Conservation (phyloP, 352 stramenopile species). For the Globisporangium camurandrum region DNA sequence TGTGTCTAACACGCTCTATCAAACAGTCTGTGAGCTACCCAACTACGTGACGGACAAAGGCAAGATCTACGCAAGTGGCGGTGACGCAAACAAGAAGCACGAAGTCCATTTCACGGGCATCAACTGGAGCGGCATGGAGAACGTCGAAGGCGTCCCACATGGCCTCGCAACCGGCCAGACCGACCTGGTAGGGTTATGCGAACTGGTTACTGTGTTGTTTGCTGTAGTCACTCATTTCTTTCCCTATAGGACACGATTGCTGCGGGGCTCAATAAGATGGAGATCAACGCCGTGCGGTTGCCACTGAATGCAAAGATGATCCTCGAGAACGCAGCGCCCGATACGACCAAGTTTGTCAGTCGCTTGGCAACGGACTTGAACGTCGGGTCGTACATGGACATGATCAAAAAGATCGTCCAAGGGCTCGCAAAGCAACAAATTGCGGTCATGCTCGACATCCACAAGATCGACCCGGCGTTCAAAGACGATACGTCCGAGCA, state of each 20-base stretch:
- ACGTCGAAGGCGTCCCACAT: conserved; percentile 66
- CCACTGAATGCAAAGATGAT: conserved; percentile 82
- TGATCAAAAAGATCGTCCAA: conserved; percentile 83
- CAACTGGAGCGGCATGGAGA: conserved; percentile 87
- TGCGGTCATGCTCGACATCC: conserved; percentile 73
- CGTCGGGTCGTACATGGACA: conserved; percentile 67
- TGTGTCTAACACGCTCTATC: background rate
- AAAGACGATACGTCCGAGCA: conserved; percentile 62
- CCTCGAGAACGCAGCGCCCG: conserved; percentile 49
- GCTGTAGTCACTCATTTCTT: too few species aligned
- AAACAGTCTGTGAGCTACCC: conserved; percentile 54
- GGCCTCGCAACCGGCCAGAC: conserved; percentile 60
- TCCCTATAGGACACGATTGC: conserved; percentile 39
- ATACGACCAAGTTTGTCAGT: conserved; percentile 66
- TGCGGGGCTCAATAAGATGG: conserved; percentile 44
- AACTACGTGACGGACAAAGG: conserved; percentile 55
- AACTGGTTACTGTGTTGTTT: background rate
- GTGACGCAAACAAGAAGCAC: conserved; percentile 36
- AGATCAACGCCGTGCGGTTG: conserved; percentile 73
- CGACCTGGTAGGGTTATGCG: conserved; percentile 27
- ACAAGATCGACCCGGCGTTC: conserved; percentile 78
- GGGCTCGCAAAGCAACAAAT: conserved; percentile 75
- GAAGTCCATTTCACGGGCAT: conserved; percentile 77
- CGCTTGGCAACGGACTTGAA: conserved; percentile 51
- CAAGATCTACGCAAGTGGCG: conserved; percentile 61